phyloP scores from a whole-genome alignment of 2,329 filamentous ascomycete species.

The Trichoderma breve region DNA sequence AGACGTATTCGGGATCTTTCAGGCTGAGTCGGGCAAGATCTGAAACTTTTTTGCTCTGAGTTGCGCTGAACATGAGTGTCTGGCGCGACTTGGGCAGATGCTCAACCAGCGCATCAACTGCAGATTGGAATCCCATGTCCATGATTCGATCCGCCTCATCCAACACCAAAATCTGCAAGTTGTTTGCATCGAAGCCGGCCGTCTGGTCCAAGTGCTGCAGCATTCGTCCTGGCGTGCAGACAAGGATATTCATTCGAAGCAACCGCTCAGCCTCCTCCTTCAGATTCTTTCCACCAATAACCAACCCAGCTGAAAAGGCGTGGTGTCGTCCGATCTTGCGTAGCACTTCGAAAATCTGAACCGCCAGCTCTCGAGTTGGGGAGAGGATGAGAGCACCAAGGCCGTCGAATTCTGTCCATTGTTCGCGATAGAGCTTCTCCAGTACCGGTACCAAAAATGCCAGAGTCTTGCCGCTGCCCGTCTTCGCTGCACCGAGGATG shows the following conservation, averaged over 20 bases:
- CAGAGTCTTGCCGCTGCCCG: slow-evolving; percentile 91
- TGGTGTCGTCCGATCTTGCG: slow-evolving; percentile 87
- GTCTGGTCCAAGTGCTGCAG: slow-evolving; percentile 95
- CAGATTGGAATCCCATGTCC: slow-evolving; percentile 93
- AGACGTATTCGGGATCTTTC: slow-evolving; percentile 88
- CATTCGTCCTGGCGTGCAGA: slow-evolving; percentile 93
- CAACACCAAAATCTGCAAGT: slow-evolving; percentile 86
- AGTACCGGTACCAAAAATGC: slow-evolving; percentile 90
- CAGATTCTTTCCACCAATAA: slow-evolving; percentile 90
- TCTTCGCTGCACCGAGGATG: slow-evolving; percentile 92
- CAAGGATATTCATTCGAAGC: slow-evolving; percentile 91
- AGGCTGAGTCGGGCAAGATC: slow-evolving; percentile 87
- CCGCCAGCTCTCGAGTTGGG: slow-evolving; percentile 90
- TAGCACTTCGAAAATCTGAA: slow-evolving; percentile 94
- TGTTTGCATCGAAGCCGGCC: slow-evolving; percentile 82
- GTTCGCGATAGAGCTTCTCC: slow-evolving; percentile 84
- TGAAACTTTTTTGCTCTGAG: slow-evolving; percentile 90
- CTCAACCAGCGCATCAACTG: slow-evolving; percentile 88
- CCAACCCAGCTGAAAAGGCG: slow-evolving; percentile 83
- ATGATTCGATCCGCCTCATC: slow-evolving; percentile 96
- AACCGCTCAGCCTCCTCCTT: slow-evolving; percentile 83
- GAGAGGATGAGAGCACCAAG: slow-evolving; percentile 90
- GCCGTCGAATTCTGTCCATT: slow-evolving; percentile 89
- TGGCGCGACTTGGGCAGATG: slow-evolving; percentile 84
- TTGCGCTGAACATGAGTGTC: slow-evolving; percentile 93